These are phyloP conservation scores for Aspergillus quadrilineatus DNA, from an alignment of 2,329 filamentous ascomycete genomes.

Conservation along the genomic window DNA sequence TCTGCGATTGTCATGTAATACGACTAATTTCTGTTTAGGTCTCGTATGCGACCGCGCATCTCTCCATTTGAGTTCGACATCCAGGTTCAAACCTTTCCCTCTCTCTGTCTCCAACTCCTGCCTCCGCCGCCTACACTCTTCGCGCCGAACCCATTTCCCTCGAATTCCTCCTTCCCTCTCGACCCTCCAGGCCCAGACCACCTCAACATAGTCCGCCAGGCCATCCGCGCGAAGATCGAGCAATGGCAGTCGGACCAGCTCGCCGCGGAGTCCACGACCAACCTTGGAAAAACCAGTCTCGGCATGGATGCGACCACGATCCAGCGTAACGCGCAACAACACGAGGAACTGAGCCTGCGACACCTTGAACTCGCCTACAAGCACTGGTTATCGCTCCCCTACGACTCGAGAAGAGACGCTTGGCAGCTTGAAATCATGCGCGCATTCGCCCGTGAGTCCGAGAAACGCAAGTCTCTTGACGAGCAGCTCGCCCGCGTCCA, in stretches of 20 bases:
- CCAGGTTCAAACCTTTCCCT: slow-evolving; percentile 79
- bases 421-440: slow-evolving; percentile 51
- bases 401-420: slow-evolving; percentile 50
- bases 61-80: slow-evolving; percentile 76
- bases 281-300: slow-evolving; percentile 39
- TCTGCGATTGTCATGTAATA: background rate
- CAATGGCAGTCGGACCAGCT: slow-evolving; percentile 59
- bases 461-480: slow-evolving; percentile 45
- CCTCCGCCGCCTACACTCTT: slow-evolving; percentile 79
- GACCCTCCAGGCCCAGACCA: slow-evolving; percentile 72
- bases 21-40: slow-evolving; percentile 33
- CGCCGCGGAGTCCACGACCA: slow-evolving; percentile 41
- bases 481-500: slow-evolving; percentile 46
- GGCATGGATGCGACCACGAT: slow-evolving; percentile 38
- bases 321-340: slow-evolving; percentile 52
- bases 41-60: slow-evolving; percentile 42
- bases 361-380: slow-evolving; percentile 76
- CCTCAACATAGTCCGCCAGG: slow-evolving; percentile 66
- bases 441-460: slow-evolving; percentile 47
- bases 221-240: slow-evolving; percentile 66
- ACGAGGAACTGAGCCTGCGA: slow-evolving; percentile 68
- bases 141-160: slow-evolving; percentile 75
- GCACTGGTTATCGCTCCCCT: slow-evolving; percentile 69
- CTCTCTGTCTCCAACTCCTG: slow-evolving; percentile 77
- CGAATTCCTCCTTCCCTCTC: slow-evolving; percentile 77